phyloP scores from a whole-genome alignment of 2,329 filamentous ascomycete species.

The Rutstroemia sp. region DNA sequence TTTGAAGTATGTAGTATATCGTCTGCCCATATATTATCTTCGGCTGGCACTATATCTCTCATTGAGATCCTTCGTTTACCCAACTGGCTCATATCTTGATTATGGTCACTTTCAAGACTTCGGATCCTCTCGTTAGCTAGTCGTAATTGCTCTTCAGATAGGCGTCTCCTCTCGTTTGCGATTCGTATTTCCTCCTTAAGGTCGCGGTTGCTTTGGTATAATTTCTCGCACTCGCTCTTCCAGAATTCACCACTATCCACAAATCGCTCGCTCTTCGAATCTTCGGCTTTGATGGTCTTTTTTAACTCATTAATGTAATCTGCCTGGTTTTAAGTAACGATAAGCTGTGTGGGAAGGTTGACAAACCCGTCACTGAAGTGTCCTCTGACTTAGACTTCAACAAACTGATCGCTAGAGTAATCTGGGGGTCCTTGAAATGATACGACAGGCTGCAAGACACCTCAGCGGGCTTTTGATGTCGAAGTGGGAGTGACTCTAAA shows the following conservation, averaged over 20 bases:
- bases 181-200: neutral
- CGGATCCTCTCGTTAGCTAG: no score
- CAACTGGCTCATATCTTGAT: neutral
- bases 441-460: neutral
- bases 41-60: neutral
- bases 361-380: neutral
- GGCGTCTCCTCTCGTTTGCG: no score
- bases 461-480: neutral
- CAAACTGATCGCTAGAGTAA: neutral
- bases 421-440: neutral
- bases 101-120: neutral
- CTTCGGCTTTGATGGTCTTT: neutral
- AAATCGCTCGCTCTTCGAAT: neutral
- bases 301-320: neutral
- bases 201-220: neutral
- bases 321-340: neutral
- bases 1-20: neutral
- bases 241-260: neutral
- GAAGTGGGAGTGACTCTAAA: neutral
- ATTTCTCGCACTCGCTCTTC: neutral
- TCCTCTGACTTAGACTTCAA: neutral
- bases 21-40: neutral
- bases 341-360: no score
- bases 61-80: neutral
- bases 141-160: no score